phyloP scores from a whole-genome alignment of 441 rosid genomes.

The Syzygium malaccense region DNA sequence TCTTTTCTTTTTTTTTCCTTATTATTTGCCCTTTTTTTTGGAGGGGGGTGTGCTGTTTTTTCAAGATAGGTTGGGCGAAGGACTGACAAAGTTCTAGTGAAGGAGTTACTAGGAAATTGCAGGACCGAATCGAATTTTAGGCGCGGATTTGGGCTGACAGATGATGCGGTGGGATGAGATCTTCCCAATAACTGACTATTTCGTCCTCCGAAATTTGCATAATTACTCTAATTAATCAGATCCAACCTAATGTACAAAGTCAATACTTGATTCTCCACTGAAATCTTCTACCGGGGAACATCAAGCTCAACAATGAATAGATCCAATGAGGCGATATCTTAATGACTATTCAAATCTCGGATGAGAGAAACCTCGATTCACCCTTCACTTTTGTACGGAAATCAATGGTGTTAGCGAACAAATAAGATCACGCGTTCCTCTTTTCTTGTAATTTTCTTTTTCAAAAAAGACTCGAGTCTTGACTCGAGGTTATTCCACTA shows the following conservation, averaged over 20 bases:
- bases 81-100: background rate
- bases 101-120: background rate
- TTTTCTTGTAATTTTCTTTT: background rate
- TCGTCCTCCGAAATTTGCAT: background rate
- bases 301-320: background rate
- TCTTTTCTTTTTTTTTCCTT: background rate
- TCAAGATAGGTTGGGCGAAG: background rate
- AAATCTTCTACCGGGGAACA: background rate
- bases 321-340: accelerated
- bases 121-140: background rate
- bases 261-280: background rate
- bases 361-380: background rate
- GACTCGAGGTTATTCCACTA: accelerated
- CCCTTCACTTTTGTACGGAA: background rate
- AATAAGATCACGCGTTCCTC: background rate
- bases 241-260: background rate
- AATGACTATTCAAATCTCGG: background rate
- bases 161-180: background rate
- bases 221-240: background rate
- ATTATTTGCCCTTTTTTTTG: background rate
- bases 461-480: background rate
- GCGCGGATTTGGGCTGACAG: background rate
- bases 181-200: background rate
- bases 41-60: background rate
- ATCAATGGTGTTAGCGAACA: background rate